Conservation (phyloP, 2,329 filamentous ascomycete species). For the Teratosphaeria gauchensis region DNA sequence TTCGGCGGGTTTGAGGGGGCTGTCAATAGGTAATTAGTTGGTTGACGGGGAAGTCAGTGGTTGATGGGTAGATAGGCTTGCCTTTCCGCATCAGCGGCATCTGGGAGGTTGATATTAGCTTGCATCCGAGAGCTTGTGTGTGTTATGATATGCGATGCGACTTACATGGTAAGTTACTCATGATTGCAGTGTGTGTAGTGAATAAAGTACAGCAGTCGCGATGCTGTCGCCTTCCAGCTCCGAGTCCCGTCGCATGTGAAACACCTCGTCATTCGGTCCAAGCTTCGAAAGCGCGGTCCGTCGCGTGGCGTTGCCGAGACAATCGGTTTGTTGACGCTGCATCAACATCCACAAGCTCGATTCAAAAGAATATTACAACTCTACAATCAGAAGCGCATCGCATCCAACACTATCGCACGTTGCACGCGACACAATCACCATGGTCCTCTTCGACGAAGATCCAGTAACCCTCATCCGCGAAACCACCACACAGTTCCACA, state of each 20-base stretch:
- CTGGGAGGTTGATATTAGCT: conserved; percentile 39
- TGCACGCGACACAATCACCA: conserved; percentile 22
- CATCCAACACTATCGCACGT: no score
- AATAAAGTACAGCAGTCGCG: conserved; percentile 1
- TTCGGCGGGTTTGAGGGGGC: conserved; percentile 82
- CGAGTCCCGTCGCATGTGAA: background rate
- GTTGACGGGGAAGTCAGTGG: background rate
- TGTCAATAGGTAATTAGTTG: conserved; percentile 26
- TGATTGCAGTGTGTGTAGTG: conserved; percentile 4
- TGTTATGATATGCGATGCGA: conserved; percentile 10
- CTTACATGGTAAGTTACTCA: conserved; percentile 38
- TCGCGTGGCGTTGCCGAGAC: background rate
- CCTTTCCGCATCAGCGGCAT: conserved; percentile 97
- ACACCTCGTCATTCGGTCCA: background rate
- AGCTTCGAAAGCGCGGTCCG: background rate
- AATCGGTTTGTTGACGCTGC: background rate
- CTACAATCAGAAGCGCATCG: no score
- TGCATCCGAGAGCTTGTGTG: conserved; percentile 8
- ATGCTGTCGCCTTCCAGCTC: conserved; percentile 4
- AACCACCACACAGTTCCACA: conserved; percentile 93
- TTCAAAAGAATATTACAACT: background rate
- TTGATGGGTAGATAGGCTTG: conserved; percentile 31
- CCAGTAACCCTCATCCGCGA: conserved; percentile 82
- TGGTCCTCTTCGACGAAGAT: conserved; percentile 90
- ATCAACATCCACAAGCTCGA: background rate